Evolutionary conservation across 495 filamentous ascomycete species (phyloP).

Genomic region (Penicillium canariense): DNA sequence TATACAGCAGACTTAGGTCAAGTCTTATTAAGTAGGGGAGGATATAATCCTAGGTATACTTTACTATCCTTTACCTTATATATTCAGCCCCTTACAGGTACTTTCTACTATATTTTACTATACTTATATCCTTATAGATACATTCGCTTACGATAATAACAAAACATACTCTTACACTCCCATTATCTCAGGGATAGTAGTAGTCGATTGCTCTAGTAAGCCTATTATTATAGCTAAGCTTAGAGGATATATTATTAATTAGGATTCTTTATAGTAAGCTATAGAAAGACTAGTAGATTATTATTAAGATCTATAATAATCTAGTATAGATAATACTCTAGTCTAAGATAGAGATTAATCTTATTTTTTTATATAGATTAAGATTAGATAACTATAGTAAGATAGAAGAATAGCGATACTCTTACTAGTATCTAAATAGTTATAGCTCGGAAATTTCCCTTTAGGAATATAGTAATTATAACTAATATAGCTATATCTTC

Average conservation of each 20-base stretch:
- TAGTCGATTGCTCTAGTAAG: neutral
- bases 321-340: neutral
- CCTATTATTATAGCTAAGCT: slow-evolving; percentile 5
- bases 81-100: no score
- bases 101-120: no score
- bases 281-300: slow-evolving; percentile 2
- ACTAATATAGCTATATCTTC: neutral
- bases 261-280: neutral
- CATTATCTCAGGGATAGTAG: slow-evolving; percentile 4
- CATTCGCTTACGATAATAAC: no score
- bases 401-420: neutral
- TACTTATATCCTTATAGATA: no score
- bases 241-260: no score
- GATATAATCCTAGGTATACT: no score
- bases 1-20: no score
- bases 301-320: slow-evolving; percentile 3
- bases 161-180: no score
- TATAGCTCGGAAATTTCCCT: slow-evolving; percentile 13
- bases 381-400: neutral
- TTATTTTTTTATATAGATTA: neutral
- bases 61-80: no score
- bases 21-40: no score
- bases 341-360: slow-evolving; percentile 1
- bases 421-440: slow-evolving; percentile 12
- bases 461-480: slow-evolving; percentile 12